These are phyloP conservation scores for Kwoniella dendrophila DNA, from an alignment of 768 basidiomycete species.

Conservation along the genomic window DNA sequence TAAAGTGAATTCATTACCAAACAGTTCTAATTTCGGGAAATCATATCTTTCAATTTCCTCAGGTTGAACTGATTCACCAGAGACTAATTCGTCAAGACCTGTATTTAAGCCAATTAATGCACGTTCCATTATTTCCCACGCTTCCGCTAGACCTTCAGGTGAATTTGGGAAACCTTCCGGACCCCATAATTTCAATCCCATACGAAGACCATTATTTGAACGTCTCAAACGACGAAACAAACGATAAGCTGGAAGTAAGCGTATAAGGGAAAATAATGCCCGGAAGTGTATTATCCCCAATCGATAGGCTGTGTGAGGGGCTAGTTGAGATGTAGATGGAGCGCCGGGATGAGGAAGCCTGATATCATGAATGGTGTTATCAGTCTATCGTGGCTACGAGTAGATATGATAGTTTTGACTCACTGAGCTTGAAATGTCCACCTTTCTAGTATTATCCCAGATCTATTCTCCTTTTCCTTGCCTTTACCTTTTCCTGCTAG, in stretches of 20 bases:
- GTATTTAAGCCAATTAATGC: slow-evolving; percentile 44
- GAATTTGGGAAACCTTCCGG: slow-evolving; percentile 44
- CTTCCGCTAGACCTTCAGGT: slow-evolving; percentile 33
- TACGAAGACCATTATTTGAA: slow-evolving; percentile 42
- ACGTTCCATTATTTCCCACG: slow-evolving; percentile 54
- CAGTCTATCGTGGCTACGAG: background rate
- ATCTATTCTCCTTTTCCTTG: slow-evolving; percentile 35
- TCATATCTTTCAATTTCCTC: slow-evolving; percentile 28
- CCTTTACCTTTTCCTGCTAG: slow-evolving; percentile 27
- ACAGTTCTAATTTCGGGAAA: slow-evolving; percentile 41
- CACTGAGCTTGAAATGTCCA: slow-evolving; percentile 50
- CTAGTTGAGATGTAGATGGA: slow-evolving; percentile 30
- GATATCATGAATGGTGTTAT: background rate
- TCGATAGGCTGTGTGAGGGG: slow-evolving; percentile 49
- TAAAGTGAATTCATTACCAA: slow-evolving; percentile 40
- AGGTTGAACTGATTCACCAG: slow-evolving; percentile 12
- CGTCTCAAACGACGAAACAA: slow-evolving; percentile 43
- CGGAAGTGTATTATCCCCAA: slow-evolving; percentile 52
- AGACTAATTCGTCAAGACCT: slow-evolving; percentile 31
- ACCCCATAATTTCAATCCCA: slow-evolving; percentile 54
- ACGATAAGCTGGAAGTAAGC: slow-evolving; percentile 47
- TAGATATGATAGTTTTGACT: slow-evolving; percentile 7
- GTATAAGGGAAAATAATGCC: slow-evolving; percentile 43
- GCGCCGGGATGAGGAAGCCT: slow-evolving; percentile 11
- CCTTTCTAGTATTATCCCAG: slow-evolving; percentile 51